A percentile compares a stretch with the other conserved stretches of the same genome.
phyloP scores from a whole-genome alignment of 176 grass and related monocot species.

The Leersia perrieri region DNA sequence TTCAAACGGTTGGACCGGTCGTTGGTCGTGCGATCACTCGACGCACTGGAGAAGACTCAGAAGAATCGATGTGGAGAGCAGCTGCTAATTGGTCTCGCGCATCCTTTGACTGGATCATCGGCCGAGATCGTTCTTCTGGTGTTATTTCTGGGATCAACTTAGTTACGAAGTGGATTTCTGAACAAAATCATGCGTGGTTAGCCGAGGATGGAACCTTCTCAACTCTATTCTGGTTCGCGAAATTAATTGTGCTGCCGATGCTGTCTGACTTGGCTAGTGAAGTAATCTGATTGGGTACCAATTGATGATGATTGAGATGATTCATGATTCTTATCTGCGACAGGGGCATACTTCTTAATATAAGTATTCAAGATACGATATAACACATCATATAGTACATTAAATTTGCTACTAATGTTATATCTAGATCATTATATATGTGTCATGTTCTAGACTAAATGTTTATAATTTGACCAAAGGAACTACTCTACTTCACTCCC shows the following conservation, averaged over 20 bases:
- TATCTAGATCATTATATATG: too few species aligned
- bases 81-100: constrained; percentile 1
- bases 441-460: too few species aligned
- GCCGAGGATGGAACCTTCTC: too few species aligned
- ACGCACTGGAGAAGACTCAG: not conserved
- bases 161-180: not conserved
- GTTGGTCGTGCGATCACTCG: constrained; percentile 22
- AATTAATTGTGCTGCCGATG: not conserved
- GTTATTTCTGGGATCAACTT: not conserved
- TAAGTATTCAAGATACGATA: too few species aligned
- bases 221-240: too few species aligned
- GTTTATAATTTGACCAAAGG: too few species aligned
- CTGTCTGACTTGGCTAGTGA: not conserved
- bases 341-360: too few species aligned
- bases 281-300: not conserved
- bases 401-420: too few species aligned
- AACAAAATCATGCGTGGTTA: not conserved
- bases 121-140: constrained; percentile 17
- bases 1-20: constrained; percentile 48
- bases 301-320: not conserved
- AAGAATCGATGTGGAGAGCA: not conserved
- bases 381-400: too few species aligned
- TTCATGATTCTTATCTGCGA: too few species aligned
- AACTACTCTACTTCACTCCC: too few species aligned
- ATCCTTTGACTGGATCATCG: constrained; percentile 29